phyloP scores from a whole-genome alignment of 352 stramenopile species.

The Globisporangium ultimum region DNA sequence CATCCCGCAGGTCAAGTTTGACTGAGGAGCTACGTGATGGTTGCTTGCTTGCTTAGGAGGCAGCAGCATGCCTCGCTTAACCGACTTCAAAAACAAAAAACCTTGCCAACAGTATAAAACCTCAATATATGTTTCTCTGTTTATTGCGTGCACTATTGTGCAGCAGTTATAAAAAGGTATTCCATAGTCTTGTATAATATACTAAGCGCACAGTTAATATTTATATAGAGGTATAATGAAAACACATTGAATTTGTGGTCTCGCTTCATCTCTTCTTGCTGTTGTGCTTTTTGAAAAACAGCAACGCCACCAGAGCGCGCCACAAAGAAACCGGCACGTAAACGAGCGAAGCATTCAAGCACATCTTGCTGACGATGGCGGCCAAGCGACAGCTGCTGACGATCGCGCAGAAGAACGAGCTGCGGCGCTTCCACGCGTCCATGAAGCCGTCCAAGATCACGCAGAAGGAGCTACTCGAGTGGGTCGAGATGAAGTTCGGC shows the following conservation, averaged over 20 bases:
- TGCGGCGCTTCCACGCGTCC: constrained; percentile 13
- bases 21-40: too few relatives aligned
- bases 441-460: not conserved
- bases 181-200: too few relatives aligned
- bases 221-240: too few relatives aligned
- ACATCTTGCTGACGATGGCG: not conserved
- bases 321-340: not conserved
- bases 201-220: too few relatives aligned
- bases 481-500: constrained; percentile 9
- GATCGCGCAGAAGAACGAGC: constrained; percentile 14
- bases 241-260: not conserved
- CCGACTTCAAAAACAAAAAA: not conserved
- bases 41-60: too few relatives aligned
- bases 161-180: too few relatives aligned
- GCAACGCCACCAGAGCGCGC: too few relatives aligned
- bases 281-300: not conserved
- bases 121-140: not conserved
- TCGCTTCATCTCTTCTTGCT: not conserved
- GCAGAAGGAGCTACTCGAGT: constrained; percentile 14
- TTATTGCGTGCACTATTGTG: too few relatives aligned
- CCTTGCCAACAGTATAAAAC: not conserved
- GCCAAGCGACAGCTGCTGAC: constrained; percentile 12
- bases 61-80: not conserved
- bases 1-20: constrained; percentile 5
- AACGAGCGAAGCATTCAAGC: not conserved